These are phyloP conservation scores for barrel medic (Medicago truncatula) DNA, from an alignment of 306 rosid genomes.

Conservation along the genomic window DNA sequence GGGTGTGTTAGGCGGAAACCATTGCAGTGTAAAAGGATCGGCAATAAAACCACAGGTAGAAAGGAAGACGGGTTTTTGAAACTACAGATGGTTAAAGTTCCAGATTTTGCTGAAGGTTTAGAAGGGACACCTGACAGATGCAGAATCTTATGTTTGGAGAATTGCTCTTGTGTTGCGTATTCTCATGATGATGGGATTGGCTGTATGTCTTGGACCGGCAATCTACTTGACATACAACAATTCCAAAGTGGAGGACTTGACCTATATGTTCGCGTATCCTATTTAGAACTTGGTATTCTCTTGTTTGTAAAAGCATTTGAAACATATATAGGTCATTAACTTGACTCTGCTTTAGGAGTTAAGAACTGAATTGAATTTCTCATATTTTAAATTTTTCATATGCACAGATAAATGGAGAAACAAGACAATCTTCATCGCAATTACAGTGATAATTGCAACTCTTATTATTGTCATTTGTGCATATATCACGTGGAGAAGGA, in stretches of 20 bases:
- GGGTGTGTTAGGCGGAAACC: too few species aligned
- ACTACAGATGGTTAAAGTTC: conserved; percentile 47
- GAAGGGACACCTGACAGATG: background rate
- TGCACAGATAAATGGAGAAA: conserved; percentile 1
- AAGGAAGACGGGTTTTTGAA: conserved; percentile 36
- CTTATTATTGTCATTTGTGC: background rate
- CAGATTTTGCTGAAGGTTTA: conserved; percentile 15
- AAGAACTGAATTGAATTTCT: background rate
- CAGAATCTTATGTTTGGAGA: conserved; percentile 32
- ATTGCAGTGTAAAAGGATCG: too few species aligned
- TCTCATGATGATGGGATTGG: conserved; percentile 20
- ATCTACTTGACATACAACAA: conserved; percentile 36
- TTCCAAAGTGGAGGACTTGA: conserved; percentile 21
- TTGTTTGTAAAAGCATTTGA: too few species aligned
- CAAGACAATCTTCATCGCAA: background rate
- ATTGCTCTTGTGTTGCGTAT: conserved; percentile 39
- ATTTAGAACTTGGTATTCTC: conserved; percentile 35
- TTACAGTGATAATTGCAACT: conserved; percentile 28
- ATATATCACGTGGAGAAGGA: conserved; percentile 39
- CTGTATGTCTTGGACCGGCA: conserved; percentile 40
- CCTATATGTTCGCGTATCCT: conserved; percentile 40
- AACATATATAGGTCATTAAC: background rate
- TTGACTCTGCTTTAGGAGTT: background rate
- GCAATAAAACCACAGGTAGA: too few species aligned
- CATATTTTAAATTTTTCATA: background rate